Evolutionary conservation across 2,329 filamentous ascomycete species (phyloP).

Genomic region (Karstenula rhodostoma): DNA sequence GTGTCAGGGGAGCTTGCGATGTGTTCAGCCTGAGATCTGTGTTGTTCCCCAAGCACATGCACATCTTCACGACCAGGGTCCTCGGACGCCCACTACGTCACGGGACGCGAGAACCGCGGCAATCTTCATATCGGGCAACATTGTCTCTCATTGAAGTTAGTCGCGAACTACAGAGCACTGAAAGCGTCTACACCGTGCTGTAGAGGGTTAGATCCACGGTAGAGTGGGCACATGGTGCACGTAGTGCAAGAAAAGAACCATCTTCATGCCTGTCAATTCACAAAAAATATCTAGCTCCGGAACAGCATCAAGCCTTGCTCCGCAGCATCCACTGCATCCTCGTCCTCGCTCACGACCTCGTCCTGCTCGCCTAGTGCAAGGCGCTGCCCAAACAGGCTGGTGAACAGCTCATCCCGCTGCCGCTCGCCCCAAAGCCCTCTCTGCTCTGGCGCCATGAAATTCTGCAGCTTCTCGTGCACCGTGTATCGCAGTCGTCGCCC

Average conservation of each 20-base stretch:
- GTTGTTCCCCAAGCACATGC: slow-evolving; percentile 3
- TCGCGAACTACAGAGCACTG: neutral
- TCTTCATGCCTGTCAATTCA: neutral
- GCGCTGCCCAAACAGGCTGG: slow-evolving; percentile 58
- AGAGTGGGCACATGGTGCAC: neutral
- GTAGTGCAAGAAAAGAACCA: neutral
- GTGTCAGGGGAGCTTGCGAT: slow-evolving; percentile 1
- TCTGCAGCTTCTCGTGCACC: slow-evolving; percentile 95
- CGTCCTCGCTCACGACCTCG: slow-evolving; percentile 44
- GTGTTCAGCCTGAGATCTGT: slow-evolving; percentile 6
- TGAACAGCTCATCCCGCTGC: slow-evolving; percentile 72
- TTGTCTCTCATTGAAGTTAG: neutral
- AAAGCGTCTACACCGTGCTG: neutral
- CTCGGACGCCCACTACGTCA: slow-evolving; percentile 2
- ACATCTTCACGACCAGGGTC: slow-evolving; percentile 6
- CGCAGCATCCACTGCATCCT: slow-evolving; percentile 46
- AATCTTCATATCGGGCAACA: neutral
- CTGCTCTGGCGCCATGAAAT: slow-evolving; percentile 96
- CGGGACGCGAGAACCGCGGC: neutral
- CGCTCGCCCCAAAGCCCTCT: slow-evolving; percentile 79
- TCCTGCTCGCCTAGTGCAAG: slow-evolving; percentile 55
- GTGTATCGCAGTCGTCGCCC: slow-evolving; percentile 93
- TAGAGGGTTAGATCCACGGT: neutral
- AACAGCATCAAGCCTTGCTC: slow-evolving; percentile 52
- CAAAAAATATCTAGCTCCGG: slow-evolving; percentile 31